Evolutionary conservation across 352 stramenopile species (phyloP).

Genomic region (Globisporangium solare): DNA sequence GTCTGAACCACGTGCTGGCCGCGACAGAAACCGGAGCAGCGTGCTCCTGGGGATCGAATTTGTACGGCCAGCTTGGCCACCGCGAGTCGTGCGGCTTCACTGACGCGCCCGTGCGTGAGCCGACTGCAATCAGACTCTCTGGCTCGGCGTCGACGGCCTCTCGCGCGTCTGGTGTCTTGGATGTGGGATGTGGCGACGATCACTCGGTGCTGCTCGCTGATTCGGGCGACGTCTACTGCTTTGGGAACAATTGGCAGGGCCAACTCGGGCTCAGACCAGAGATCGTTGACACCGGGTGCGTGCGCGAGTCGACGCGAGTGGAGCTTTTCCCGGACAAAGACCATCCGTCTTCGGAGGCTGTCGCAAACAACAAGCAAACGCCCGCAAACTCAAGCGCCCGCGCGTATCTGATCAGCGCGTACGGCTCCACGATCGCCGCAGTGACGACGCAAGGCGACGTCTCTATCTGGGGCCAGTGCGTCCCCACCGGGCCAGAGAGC

Average conservation of each 20-base stretch:
- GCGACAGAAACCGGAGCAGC: slow-evolving; percentile 24
- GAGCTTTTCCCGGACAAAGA: neutral
- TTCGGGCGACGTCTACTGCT: slow-evolving; percentile 43
- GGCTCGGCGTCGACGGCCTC: too few relatives aligned
- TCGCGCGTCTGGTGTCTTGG: slow-evolving; percentile 11
- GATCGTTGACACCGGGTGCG: slow-evolving; percentile 2
- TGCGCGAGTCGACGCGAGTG: slow-evolving; percentile 3
- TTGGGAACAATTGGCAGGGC: slow-evolving; percentile 65
- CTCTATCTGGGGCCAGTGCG: slow-evolving; percentile 34
- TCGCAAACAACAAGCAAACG: neutral
- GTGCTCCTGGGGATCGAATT: slow-evolving; percentile 61
- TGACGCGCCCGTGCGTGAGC: slow-evolving; percentile 20
- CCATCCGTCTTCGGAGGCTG: too few relatives aligned
- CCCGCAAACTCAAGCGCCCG: neutral
- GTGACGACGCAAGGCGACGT: slow-evolving; percentile 22
- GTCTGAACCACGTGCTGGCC: slow-evolving; percentile 32
- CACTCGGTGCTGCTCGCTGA: slow-evolving; percentile 60
- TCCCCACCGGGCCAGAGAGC: slow-evolving; percentile 24
- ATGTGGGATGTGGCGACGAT: slow-evolving; percentile 56
- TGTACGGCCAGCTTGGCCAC: slow-evolving; percentile 61
- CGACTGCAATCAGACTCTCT: slow-evolving; percentile 6
- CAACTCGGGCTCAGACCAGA: slow-evolving; percentile 57
- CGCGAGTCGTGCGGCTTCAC: slow-evolving; percentile 14
- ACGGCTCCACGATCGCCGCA: slow-evolving; percentile 20
- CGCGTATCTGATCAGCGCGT: slow-evolving; percentile 29